phyloP scores from a whole-genome alignment of 352 stramenopile genomes.

The Pythium phragmitis region DNA sequence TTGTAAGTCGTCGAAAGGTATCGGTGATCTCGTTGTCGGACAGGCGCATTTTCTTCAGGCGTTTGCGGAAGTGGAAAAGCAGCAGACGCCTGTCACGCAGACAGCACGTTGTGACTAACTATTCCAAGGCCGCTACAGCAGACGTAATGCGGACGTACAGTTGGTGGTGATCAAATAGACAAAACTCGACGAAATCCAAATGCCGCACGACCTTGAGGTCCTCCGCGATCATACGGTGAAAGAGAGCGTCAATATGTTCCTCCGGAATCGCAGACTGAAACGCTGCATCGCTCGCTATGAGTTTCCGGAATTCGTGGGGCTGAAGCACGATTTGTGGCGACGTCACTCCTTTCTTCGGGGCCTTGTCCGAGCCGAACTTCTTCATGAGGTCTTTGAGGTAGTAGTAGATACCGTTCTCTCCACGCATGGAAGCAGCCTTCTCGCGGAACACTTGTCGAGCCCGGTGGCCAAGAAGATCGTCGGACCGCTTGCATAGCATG shows the following conservation, averaged over 20 bases:
- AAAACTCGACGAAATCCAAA: slow-evolving; percentile 81
- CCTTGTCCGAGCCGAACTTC: slow-evolving; percentile 47
- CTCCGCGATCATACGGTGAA: slow-evolving; percentile 66
- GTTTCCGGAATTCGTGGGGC: slow-evolving; percentile 72
- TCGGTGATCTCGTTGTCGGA: slow-evolving; percentile 80
- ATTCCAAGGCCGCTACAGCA: neutral
- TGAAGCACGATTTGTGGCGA: slow-evolving; percentile 54
- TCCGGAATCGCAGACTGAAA: slow-evolving; percentile 69
- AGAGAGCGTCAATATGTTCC: slow-evolving; percentile 74
- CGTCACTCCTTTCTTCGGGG: slow-evolving; percentile 38
- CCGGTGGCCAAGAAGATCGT: slow-evolving; percentile 79
- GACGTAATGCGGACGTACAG: slow-evolving; percentile 38
- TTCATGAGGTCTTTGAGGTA: slow-evolving; percentile 84
- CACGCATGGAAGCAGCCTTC: slow-evolving; percentile 78
- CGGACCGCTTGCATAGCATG: slow-evolving; percentile 84
- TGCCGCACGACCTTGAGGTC: slow-evolving; percentile 55
- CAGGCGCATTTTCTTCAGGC: slow-evolving; percentile 55
- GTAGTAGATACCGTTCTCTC: slow-evolving; percentile 84
- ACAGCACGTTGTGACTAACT: neutral
- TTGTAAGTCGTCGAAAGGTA: slow-evolving; percentile 61
- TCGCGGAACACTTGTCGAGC: slow-evolving; percentile 82
- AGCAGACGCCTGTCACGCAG: slow-evolving; percentile 47
- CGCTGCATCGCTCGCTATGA: slow-evolving; percentile 73
- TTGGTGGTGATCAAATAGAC: slow-evolving; percentile 74
- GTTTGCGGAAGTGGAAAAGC: slow-evolving; percentile 72